Evolutionary conservation across 108 stramenopile species (phyloP), one percentile per base, ranked within the genome.

Genomic region (Mayamaea pseudoterrestris): DNA sequence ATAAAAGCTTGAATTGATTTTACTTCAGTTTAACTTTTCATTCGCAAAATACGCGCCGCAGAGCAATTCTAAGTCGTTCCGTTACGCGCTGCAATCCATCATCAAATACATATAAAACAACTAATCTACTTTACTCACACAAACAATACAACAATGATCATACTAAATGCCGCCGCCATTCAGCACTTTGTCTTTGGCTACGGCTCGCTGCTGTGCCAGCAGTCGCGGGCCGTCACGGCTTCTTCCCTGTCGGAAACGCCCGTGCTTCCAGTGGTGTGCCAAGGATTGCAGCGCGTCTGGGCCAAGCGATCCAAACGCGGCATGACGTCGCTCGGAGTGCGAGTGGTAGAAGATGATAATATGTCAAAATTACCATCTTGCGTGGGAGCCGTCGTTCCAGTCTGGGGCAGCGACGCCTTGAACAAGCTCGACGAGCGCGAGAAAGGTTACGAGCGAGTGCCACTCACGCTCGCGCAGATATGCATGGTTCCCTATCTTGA

Each of bases 151-250:
- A n/a, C n/a, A n/a, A n/a, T n/a, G n/a, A n/a, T n/a, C n/a, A n/a
- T n/a, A n/a, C n/a, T n/a, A n/a, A n/a, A n/a, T n/a, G n/a, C n/a
- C n/a, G n/a, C n/a, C n/a, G n/a, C n/a, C n/a, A n/a, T n/a, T n/a
- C n/a, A n/a, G n/a, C n/a, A n/a, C n/a, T n/a, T n/a, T n/a, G n/a
- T 80, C 27, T 76, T 80, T 60, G 79, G 76, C 4, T 82, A 75
- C 47, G 80, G 80, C 22, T 75, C 73, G 41, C 55, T 81, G 12
- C 71, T 81, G 17, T 81, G 80, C 47, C 58, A 69, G 3, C 39
- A 73, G 22, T 65, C 62, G 3, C 54, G 80, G 21, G 58, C 72
- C 21, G 47, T 71, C 13, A 81, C 76, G 29, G 69, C 75, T 27
- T 69, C 80, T 0, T 56, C 71, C 18, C 54, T 72, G 17, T 35